phyloP scores from a whole-genome alignment of 2,329 filamentous ascomycete species.

The Fonsecaea monophora region DNA sequence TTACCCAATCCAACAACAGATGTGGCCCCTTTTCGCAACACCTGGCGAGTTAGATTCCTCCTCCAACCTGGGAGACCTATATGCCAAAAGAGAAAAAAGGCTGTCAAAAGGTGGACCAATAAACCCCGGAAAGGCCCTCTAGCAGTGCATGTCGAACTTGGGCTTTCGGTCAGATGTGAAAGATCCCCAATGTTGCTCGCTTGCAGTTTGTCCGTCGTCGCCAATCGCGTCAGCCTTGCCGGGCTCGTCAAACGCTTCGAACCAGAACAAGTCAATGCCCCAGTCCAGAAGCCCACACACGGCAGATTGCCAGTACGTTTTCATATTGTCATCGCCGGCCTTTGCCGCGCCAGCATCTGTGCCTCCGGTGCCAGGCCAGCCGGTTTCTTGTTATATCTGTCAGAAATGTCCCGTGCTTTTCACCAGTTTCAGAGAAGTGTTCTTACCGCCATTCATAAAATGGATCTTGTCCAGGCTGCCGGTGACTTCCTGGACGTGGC shows the following conservation, averaged over 20 bases:
- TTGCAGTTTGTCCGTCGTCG: constrained; percentile 65
- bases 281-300: constrained; percentile 70
- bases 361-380: constrained; percentile 54
- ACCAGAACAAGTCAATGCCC: constrained; percentile 74
- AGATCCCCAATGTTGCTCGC: constrained; percentile 74
- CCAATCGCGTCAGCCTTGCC: constrained; percentile 72
- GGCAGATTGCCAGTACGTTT: constrained; percentile 65
- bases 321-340: constrained; percentile 65
- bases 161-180: constrained; percentile 65
- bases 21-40: not conserved
- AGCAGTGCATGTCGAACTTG: constrained; percentile 40
- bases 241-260: constrained; percentile 73
- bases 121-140: not conserved
- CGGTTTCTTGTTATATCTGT: constrained; percentile 35
- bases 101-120: not conserved
- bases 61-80: not conserved
- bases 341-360: constrained; percentile 67
- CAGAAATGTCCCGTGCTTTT: not conserved
- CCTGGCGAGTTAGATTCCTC: not conserved
- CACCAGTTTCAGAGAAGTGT: not conserved
- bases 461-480: constrained; percentile 63
- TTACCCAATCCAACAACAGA: not conserved
- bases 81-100: not conserved
- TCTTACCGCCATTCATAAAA: constrained; percentile 72
- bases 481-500: constrained; percentile 66